These are phyloP conservation scores for Fraxinus nigra DNA, from an alignment of 305 asterid genomes.

Conservation along the genomic window DNA sequence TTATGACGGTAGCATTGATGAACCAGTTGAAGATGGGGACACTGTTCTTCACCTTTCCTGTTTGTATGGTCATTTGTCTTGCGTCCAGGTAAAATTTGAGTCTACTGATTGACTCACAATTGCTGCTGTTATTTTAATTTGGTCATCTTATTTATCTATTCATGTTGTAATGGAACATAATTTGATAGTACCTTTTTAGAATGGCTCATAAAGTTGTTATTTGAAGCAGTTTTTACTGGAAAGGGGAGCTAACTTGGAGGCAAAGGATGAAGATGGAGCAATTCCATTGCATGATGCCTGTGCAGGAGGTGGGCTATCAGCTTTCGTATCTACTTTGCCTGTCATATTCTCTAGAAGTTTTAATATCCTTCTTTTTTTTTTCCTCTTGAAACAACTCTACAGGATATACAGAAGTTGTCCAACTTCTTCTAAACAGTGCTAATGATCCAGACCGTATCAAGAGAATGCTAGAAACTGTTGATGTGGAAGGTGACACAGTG, in stretches of 20 bases:
- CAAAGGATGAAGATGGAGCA: slow-evolving; percentile 88
- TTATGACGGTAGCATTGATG: slow-evolving; percentile 68
- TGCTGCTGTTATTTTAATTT: neutral
- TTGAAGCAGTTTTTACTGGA: slow-evolving; percentile 66
- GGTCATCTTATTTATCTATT: neutral
- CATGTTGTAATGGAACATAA: neutral
- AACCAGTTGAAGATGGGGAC: slow-evolving; percentile 92
- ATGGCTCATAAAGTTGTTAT: neutral
- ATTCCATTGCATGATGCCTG: slow-evolving; percentile 96
- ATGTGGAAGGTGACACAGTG: slow-evolving; percentile 87
- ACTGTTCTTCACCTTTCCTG: slow-evolving; percentile 90
- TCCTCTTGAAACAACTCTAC: slow-evolving; percentile 19
- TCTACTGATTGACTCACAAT: neutral
- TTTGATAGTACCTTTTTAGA: neutral
- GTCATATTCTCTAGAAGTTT: neutral
- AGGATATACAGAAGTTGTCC: slow-evolving; percentile 76
- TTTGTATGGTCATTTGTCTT: slow-evolving; percentile 75
- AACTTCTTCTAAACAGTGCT: slow-evolving; percentile 50
- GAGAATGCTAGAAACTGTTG: slow-evolving; percentile 72
- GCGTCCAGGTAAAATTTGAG: slow-evolving; percentile 64
- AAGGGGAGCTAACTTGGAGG: slow-evolving; percentile 80
- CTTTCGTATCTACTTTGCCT: neutral
- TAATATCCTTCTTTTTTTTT: neutral
- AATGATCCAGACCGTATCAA: slow-evolving; percentile 50
- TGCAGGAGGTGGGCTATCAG: slow-evolving; percentile 69